Percentiles rank a stretch among this genome's conserved stretches.
Conservation (phyloP, 176 grass and related monocot species). For the Carex littledalei region DNA sequence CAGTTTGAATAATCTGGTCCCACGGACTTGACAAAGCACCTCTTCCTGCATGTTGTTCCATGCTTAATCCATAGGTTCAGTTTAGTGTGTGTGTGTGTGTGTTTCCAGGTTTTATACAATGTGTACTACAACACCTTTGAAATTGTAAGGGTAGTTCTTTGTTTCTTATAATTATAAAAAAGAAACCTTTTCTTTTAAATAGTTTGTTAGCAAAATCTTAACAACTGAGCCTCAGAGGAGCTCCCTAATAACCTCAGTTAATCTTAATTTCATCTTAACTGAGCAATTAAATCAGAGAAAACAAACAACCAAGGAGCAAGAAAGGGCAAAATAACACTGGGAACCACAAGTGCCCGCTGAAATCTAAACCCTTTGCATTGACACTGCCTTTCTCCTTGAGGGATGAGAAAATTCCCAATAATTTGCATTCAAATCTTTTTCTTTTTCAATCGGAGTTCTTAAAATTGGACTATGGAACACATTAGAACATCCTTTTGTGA, state of each 20-base stretch:
- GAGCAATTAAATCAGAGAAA: background rate
- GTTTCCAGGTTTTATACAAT: background rate
- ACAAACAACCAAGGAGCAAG: background rate
- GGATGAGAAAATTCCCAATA: background rate
- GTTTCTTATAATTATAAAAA: background rate
- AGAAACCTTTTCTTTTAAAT: background rate
- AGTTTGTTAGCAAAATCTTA: background rate
- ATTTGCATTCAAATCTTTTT: background rate
- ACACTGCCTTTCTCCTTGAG: background rate
- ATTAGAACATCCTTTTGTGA: background rate
- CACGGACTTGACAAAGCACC: slow-evolving; percentile 58
- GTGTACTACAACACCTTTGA: background rate
- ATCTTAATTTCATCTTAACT: background rate
- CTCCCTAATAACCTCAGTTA: background rate
- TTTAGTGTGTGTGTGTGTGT: no score
- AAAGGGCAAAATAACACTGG: background rate
- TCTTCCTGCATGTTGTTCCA: slow-evolving; percentile 40
- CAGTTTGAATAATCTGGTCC: slow-evolving; percentile 47
- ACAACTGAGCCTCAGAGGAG: background rate
- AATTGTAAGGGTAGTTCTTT: background rate
- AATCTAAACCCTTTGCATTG: slow-evolving; percentile 1
- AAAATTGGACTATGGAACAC: background rate
- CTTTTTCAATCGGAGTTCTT: background rate
- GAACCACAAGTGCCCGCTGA: background rate
- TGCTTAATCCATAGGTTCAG: background rate